Percentiles rank a stretch among this genome's conserved stretches.
phyloP scores from a whole-genome alignment of 768 basidiomycete genomes.

The Pluteus cervinus region DNA sequence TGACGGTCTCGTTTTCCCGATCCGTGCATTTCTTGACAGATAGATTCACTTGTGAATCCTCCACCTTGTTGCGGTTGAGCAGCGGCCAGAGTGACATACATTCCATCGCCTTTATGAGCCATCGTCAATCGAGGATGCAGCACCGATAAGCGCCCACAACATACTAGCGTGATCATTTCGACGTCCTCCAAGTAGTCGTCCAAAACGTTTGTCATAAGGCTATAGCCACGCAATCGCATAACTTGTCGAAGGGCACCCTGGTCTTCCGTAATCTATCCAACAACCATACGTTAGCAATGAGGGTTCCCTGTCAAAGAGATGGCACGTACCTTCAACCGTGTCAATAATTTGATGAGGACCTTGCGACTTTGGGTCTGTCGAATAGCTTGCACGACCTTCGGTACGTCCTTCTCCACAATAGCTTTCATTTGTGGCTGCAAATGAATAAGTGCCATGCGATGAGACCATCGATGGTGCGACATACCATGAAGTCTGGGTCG shows the following conservation, averaged over 20 bases:
- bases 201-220: conserved; percentile 84
- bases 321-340: conserved; percentile 66
- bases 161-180: conserved; percentile 66
- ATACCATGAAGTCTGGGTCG: conserved; percentile 82
- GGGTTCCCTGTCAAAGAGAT: not conserved
- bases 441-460: conserved; percentile 5
- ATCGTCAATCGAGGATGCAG: not conserved
- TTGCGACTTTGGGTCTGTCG: conserved; percentile 82
- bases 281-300: conserved; percentile 2
- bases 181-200: conserved; percentile 67
- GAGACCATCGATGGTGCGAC: conserved; percentile 10
- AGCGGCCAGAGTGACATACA: conserved; percentile 78
- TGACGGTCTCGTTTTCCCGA: conserved; percentile 52
- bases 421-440: conserved; percentile 72
- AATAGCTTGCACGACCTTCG: conserved; percentile 87
- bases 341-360: conserved; percentile 77
- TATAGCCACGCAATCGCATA: conserved; percentile 90
- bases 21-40: conserved; percentile 51
- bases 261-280: conserved; percentile 75
- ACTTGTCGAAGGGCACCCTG: conserved; percentile 72
- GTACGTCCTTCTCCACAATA: conserved; percentile 72
- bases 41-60: conserved; percentile 63
- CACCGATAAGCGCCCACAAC: too few relatives aligned
- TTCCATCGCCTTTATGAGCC: conserved; percentile 43
- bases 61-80: conserved; percentile 84